Percentiles rank a stretch among this genome's conserved stretches.
These are phyloP conservation scores for Aspergillus candidus DNA, from an alignment of 2,329 filamentous ascomycete genomes.

Conservation along the genomic window DNA sequence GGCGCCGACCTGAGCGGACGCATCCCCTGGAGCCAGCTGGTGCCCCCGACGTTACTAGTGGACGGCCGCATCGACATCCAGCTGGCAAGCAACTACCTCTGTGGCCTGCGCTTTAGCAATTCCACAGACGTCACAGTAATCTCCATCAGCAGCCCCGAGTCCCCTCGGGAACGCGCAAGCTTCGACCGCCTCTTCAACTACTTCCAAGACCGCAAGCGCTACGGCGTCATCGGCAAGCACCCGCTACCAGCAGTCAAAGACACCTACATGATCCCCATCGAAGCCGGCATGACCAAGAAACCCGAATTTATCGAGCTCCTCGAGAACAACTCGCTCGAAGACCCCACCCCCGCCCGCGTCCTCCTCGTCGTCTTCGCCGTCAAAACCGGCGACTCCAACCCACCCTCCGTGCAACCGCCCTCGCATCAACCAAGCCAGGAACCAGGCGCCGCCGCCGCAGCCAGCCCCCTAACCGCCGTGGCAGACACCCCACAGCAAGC, in stretches of 20 bases:
- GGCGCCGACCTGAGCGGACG: constrained; percentile 68
- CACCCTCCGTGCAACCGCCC: constrained; percentile 35
- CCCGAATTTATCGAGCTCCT: constrained; percentile 86
- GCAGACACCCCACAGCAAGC: constrained; percentile 24
- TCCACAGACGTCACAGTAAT: constrained; percentile 81
- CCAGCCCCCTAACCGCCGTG: constrained; percentile 28
- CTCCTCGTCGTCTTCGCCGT: constrained; percentile 82
- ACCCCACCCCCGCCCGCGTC: constrained; percentile 65
- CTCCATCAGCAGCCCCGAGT: constrained; percentile 58
- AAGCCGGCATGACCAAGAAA: constrained; percentile 59
- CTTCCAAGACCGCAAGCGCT: constrained; percentile 73
- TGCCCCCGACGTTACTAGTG: constrained; percentile 60
- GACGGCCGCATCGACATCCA: constrained; percentile 68
- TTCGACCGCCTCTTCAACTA: constrained; percentile 82
- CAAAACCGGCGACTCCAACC: constrained; percentile 49
- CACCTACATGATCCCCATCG: constrained; percentile 83
- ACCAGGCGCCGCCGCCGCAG: constrained; percentile 24
- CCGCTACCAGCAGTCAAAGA: constrained; percentile 71
- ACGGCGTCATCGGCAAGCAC: constrained; percentile 80
- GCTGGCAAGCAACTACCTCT: constrained; percentile 85
- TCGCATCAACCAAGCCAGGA: constrained; percentile 34
- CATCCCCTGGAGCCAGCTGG: constrained; percentile 67
- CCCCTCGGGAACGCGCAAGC: constrained; percentile 50
- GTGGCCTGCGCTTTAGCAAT: constrained; percentile 72
- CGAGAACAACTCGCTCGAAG: constrained; percentile 74